Evolutionary conservation across 768 basidiomycete genomes (phyloP), one percentile per base, ranked within the genome.

Genomic region (Russula sp.): DNA sequence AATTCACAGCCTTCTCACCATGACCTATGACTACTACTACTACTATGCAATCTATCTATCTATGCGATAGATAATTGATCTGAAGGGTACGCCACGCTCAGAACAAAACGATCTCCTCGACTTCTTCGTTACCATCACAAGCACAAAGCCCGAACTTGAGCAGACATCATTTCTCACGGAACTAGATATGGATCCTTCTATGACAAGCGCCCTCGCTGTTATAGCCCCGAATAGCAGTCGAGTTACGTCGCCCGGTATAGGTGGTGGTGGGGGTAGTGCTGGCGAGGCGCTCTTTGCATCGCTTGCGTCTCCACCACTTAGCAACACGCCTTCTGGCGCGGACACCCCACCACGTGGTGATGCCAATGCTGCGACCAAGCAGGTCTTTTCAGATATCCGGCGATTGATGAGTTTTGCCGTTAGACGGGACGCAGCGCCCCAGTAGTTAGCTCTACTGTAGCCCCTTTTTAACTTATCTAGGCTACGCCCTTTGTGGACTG

Each of bases 161-260:
- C 88, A 84, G 73, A 89, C 90, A 0, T 98, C 97, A 0, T 98
- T 99, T 81, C 83, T 99, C 36, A 89, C 94, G 0, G 83, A 87
- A 0, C 82, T 99, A 36, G 97, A 99, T 75, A 99, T 99, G 97
- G 95, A 98, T 68, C 94, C 94, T 1, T 77, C 84, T 0, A 73
- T 77, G 22, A 75, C 80, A 2, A 76, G 14, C 77, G 80, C 64
- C 73, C 79, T 54, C 76, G 80, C 79, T 49, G 76, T 87, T 20
- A 77, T 84, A 6, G 89, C 87, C 68, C 89, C 90, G 0, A 82
- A 81, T 16, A 81, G 81, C 1, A 89, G 86, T 68, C 80, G 84
- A 26, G 80, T 87, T 11, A 78, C 83, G 5, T 77, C 89, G 0
- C 71, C 79, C 26, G 73, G 77, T 6, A 66, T 65, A 24, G 68